Base-by-base conservation (phyloP, 2,329 filamentous ascomycete species). In the Chrysoporthe deuterocubensis region DNA sequence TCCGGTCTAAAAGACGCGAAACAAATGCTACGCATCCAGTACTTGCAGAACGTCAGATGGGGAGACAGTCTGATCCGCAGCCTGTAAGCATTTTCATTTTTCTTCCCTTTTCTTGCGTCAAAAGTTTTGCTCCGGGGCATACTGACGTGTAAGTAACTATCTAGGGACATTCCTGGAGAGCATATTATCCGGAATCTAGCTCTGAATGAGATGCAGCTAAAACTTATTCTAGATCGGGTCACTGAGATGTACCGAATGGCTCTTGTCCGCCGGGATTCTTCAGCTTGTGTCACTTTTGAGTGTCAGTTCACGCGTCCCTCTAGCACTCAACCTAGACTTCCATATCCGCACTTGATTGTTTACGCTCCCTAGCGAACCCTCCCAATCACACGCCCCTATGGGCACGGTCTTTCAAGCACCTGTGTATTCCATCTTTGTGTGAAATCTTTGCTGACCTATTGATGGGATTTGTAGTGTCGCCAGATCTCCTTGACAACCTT, bases 281-380 rank as follows among this genome's bases (percentile, higher is more conserved):
- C 46, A 0, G 61, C 61, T 5, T 43, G 34, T 52, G 61, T 54
- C 4, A 63, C 61, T 43, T 63, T 63, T 8, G 61, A 63, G 21
- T 54, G 61, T 54, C 6, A 11, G 61, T 46, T 46, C 5, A 18
- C 44, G 3, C 18, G 1, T 46, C 44, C 18, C 16, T 46, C 37
- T 46, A 6, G 26, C 18, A 18, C 44, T n/a, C 2, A 14, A 46
- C 16, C 16, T 46, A 18, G 16, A 46, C 1, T 46, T 46, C 44
- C 16, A 7, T 4, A 46, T 16, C 44, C 6, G 14, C 14, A 4
- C 14, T 7, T n/a, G 16, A n/a, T 46, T 26, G 5, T 6, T 7
- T 4, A 7, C 16, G 6, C 18, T n/a, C 5, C 5, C 16, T 7
- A 8, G 4, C n/a, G 8, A 18, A 48, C 5, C 44, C 44, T 48